A percentile compares a stretch with the other conserved stretches of the same genome.
Evolutionary conservation across 1,284 basidiomycete species (phyloP).

Genomic region (Heimioporus retisporus): DNA sequence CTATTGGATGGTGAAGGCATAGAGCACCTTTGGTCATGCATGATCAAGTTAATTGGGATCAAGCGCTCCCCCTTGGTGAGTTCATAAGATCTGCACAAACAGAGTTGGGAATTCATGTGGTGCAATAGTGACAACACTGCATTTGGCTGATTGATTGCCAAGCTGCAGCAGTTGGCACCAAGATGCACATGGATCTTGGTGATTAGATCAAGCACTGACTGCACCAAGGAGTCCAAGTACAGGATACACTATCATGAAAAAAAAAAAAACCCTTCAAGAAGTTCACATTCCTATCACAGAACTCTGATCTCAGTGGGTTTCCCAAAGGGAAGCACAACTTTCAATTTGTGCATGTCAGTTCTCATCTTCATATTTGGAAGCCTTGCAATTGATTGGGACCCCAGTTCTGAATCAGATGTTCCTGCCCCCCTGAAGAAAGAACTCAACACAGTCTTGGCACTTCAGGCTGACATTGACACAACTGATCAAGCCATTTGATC

Average conservation of each 20-base stretch:
- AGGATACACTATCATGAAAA: constrained; percentile 6
- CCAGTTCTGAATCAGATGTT: too few relatives aligned
- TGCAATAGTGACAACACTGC: not conserved
- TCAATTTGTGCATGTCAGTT: constrained; percentile 41
- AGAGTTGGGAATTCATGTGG: too few relatives aligned
- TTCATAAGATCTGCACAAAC: too few relatives aligned
- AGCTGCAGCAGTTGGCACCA: not conserved
- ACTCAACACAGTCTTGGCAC: constrained; percentile 43
- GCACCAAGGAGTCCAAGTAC: constrained; percentile 34
- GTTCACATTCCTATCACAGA: too few relatives aligned
- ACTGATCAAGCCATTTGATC: not conserved
- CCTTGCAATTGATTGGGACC: too few relatives aligned
- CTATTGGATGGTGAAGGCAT: constrained; percentile 2
- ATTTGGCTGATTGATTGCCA: not conserved
- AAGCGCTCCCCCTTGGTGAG: not conserved
- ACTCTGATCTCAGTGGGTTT: constrained; percentile 48
- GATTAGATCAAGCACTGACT: constrained; percentile 5
- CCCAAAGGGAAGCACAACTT: constrained; percentile 41
- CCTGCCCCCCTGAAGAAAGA: constrained; percentile 46
- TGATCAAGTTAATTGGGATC: constrained; percentile 7
- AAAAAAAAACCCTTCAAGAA: too few relatives aligned
- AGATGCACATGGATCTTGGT: not conserved
- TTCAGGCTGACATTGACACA: not conserved
- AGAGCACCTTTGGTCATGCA: not conserved
- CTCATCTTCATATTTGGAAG: too few relatives aligned